A percentile compares a stretch with the other conserved stretches of the same genome.
Evolutionary conservation across 2,329 filamentous ascomycete species (phyloP).

Genomic region (Aspergillus neotritici): DNA sequence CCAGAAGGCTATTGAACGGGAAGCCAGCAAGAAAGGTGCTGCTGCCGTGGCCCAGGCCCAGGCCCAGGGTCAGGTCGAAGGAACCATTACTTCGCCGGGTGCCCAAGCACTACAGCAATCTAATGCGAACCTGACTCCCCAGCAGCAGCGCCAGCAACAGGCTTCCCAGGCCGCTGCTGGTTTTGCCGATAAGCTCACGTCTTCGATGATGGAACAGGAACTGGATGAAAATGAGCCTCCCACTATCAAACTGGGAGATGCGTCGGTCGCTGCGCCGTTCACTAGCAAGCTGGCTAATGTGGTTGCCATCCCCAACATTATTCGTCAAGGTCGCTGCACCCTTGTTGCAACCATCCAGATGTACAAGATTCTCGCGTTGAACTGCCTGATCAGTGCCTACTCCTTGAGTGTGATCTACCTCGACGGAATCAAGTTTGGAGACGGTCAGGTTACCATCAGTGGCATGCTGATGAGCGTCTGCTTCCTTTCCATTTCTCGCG

Average conservation of each 20-base stretch:
- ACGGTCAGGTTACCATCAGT: conserved; percentile 96
- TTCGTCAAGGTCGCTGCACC: conserved; percentile 94
- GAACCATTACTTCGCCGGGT: conserved; percentile 62
- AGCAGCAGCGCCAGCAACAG: conserved; percentile 50
- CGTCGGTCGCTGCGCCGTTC: conserved; percentile 93
- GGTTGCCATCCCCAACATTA: conserved; percentile 94
- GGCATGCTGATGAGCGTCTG: conserved; percentile 99
- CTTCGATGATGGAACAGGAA: conserved; percentile 83
- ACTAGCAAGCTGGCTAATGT: conserved; percentile 97
- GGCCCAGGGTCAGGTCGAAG: conserved; percentile 53
- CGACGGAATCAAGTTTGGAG: conserved; percentile 98
- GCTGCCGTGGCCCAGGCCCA: conserved; percentile 46
- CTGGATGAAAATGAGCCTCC: conserved; percentile 86
- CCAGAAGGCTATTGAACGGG: conserved; percentile 80
- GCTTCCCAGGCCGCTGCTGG: conserved; percentile 66
- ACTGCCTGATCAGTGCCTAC: conserved; percentile 97
- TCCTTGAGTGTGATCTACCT: conserved; percentile 93
- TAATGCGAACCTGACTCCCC: conserved; percentile 44
- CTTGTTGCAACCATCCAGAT: conserved; percentile 98
- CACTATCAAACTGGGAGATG: conserved; percentile 93
- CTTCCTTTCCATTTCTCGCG: conserved; percentile 97
- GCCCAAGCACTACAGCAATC: conserved; percentile 56
- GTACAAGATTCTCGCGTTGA: conserved; percentile 98
- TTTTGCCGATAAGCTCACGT: conserved; percentile 79
- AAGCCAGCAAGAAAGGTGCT: conserved; percentile 72